Base-by-base conservation (phyloP, 345 rosid species). In the Citrus mangshanensis region DNA sequence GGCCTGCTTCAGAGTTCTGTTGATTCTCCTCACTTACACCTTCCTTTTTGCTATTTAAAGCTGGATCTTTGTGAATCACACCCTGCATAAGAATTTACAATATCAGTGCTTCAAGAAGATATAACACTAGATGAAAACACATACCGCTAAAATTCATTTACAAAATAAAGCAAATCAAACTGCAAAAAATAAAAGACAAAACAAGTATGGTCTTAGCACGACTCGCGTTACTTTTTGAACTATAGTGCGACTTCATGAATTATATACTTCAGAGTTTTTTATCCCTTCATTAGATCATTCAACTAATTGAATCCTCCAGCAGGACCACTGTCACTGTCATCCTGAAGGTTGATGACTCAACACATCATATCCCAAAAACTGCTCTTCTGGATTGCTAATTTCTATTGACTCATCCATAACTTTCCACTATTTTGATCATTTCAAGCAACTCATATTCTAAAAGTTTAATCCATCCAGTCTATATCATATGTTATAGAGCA, bases 1-100 rank as follows among this genome's bases (percentile, higher is more conserved):
- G 70, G 73, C 75, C 81, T 75, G 83, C 81, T 84, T 89, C 90
- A 68, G 66, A 19, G 49, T 22, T 54, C 35, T 77, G 84, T 51
- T 77, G 72, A 66, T 70, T 87, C 82, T 80, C 80, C 32, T 78
- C 81, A 54, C 27, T 82, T 59, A 76, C 79, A 27, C 62, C 82
- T n/a, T 55, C 89, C 62, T 40, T 81, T 2, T 74, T 72, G 58
- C 70, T 78, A 63, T 58, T 74, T 67, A 71, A 75, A 81, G 72
- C 62, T 79, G 80, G 32, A 77, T 80, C 87, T 51, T 78, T 78
- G 88, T 87, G 82, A 34, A 73, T 63, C n/a, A 55, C 37, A 40
- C 77, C 38, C 19, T 25, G 46, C 4, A 34, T 6, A 4, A 72
- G 74, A 49, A 61, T 37, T 61, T 61, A 59, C 18, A 61, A 18